These are phyloP conservation scores for Fusarium sp. DNA, from an alignment of 2,329 filamentous ascomycete genomes.

Conservation along the genomic window DNA sequence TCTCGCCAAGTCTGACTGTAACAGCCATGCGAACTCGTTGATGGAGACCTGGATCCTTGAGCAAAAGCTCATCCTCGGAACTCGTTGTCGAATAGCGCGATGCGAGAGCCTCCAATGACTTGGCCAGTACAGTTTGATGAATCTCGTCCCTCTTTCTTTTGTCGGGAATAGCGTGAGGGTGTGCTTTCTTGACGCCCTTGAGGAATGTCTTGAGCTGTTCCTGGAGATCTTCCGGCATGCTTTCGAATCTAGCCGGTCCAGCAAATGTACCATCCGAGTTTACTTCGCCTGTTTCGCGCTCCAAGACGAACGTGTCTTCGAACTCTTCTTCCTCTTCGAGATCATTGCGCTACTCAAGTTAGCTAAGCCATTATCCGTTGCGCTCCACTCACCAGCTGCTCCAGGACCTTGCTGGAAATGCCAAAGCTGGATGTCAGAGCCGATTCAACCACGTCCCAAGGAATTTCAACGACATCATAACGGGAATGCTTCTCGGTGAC, in stretches of 20 bases:
- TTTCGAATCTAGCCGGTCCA: slow-evolving; percentile 56
- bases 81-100: slow-evolving; percentile 61
- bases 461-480: slow-evolving; percentile 87
- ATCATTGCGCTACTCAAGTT: slow-evolving; percentile 55
- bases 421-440: slow-evolving; percentile 59
- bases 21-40: slow-evolving; percentile 72
- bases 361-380: slow-evolving; percentile 28
- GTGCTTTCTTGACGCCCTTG: slow-evolving; percentile 64
- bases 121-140: slow-evolving; percentile 58
- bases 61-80: slow-evolving; percentile 59
- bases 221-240: slow-evolving; percentile 66
- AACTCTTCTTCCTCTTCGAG: slow-evolving; percentile 77
- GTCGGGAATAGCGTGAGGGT: slow-evolving; percentile 61
- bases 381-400: slow-evolving; percentile 58
- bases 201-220: slow-evolving; percentile 67
- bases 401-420: slow-evolving; percentile 57
- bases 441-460: slow-evolving; percentile 71
- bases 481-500: slow-evolving; percentile 82
- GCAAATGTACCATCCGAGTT: slow-evolving; percentile 64
- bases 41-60: slow-evolving; percentile 50
- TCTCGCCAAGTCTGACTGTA: slow-evolving; percentile 80
- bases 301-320: slow-evolving; percentile 82
- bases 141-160: slow-evolving; percentile 67
- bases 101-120: slow-evolving; percentile 57
- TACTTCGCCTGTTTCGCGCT: slow-evolving; percentile 68